Conservation (phyloP, 108 stramenopile genomes). For the Nitzschia putrida region DNA sequence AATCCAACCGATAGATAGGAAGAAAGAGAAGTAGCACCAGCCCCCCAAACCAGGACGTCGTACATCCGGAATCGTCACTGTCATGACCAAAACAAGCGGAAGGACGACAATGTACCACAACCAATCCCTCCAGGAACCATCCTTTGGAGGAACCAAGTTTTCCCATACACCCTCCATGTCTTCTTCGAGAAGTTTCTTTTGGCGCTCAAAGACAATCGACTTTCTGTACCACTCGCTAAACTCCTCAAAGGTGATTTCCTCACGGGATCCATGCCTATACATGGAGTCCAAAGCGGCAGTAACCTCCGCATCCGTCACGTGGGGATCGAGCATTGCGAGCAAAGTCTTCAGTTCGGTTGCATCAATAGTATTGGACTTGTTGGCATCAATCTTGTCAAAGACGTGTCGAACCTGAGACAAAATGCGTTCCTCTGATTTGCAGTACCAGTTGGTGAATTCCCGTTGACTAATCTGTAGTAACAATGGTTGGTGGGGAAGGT, state of each 20-base stretch:
- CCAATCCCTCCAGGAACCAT: slow-evolving; percentile 40
- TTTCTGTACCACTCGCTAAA: slow-evolving; percentile 72
- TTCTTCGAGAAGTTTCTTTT: slow-evolving; percentile 60
- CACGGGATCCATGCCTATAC: slow-evolving; percentile 57
- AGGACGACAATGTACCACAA: slow-evolving; percentile 60
- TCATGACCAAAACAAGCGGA: slow-evolving; percentile 62
- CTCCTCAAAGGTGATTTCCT: slow-evolving; percentile 76
- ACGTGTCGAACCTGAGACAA: slow-evolving; percentile 46
- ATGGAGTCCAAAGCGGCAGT: slow-evolving; percentile 58
- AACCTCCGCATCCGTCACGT: slow-evolving; percentile 61
- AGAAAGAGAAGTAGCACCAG: slow-evolving; percentile 81
- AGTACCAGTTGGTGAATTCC: slow-evolving; percentile 79
- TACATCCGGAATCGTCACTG: slow-evolving; percentile 82
- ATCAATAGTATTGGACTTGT: slow-evolving; percentile 72
- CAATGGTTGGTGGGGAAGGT: neutral
- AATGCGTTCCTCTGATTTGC: slow-evolving; percentile 62
- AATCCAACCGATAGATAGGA: slow-evolving; percentile 85
- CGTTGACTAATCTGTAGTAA: slow-evolving; percentile 49
- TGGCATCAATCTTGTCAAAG: slow-evolving; percentile 71
- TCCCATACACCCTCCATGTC: slow-evolving; percentile 63
- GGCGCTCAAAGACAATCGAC: slow-evolving; percentile 60
- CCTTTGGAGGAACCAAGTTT: slow-evolving; percentile 50
- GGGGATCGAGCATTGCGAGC: slow-evolving; percentile 55
- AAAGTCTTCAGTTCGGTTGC: slow-evolving; percentile 59
- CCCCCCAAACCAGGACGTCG: slow-evolving; percentile 64